Evolutionary conservation across 768 basidiomycete genomes (phyloP).

Genomic region (Podaxis sp.): DNA sequence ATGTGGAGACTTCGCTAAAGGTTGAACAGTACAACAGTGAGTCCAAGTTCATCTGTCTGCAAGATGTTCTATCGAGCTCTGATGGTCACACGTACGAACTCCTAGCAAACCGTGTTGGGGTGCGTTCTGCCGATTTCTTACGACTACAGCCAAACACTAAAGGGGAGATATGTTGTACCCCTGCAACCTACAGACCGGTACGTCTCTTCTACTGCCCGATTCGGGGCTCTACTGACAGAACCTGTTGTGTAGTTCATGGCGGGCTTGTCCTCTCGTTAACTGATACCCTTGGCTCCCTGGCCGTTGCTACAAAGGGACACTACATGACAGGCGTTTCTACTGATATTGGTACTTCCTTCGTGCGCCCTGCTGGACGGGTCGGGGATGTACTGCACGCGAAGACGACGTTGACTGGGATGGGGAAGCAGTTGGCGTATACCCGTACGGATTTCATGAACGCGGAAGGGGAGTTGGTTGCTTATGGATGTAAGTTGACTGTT

Average conservation of each 20-base stretch:
- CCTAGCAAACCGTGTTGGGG: slow-evolving; percentile 81
- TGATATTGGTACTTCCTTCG: slow-evolving; percentile 76
- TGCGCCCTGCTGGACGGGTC: slow-evolving; percentile 68
- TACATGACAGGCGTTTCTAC: slow-evolving; percentile 89
- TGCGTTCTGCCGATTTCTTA: slow-evolving; percentile 31
- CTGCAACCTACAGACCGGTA: slow-evolving; percentile 34
- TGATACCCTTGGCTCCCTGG: slow-evolving; percentile 81
- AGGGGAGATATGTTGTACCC: background rate
- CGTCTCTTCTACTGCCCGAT: background rate
- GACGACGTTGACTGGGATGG: slow-evolving; percentile 68
- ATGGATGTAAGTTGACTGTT: slow-evolving; percentile 59
- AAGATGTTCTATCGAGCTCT: background rate
- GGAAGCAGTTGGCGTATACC: slow-evolving; percentile 79
- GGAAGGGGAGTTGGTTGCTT: slow-evolving; percentile 70
- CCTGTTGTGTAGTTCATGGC: slow-evolving; percentile 59
- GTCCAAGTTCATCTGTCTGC: slow-evolving; percentile 18
- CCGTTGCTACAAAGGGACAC: slow-evolving; percentile 78
- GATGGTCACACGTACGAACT: background rate
- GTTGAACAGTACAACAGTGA: slow-evolving; percentile 74
- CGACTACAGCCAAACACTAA: background rate
- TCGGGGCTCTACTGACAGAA: background rate
- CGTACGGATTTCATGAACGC: slow-evolving; percentile 71
- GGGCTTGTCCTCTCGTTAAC: slow-evolving; percentile 81
- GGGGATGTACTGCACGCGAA: slow-evolving; percentile 68
- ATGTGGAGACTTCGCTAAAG: slow-evolving; percentile 64